Evolutionary conservation across 495 filamentous ascomycete genomes (phyloP).

Genomic region (Talaromyces thailandensis): DNA sequence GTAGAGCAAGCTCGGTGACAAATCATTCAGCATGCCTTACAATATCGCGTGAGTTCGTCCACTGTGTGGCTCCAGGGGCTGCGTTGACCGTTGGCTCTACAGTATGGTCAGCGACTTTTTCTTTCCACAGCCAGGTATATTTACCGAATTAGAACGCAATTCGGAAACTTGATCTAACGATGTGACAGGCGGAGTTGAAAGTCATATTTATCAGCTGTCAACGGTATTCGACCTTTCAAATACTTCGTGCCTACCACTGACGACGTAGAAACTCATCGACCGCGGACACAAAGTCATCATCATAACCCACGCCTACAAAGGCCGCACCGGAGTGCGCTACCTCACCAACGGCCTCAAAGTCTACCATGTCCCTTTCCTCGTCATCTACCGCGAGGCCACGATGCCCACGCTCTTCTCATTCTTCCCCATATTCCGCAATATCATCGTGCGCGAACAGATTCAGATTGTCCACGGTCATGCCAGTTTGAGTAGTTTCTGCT

Average conservation of each 20-base stretch:
- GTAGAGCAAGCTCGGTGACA: neutral
- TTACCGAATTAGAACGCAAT: neutral
- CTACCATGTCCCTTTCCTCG: constrained; percentile 91
- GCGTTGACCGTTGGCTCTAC: constrained; percentile 9
- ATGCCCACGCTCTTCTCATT: constrained; percentile 98
- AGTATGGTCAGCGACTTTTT: constrained; percentile 99
- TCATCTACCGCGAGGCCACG: constrained; percentile 91
- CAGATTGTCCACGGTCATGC: constrained; percentile 97
- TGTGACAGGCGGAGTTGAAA: constrained; percentile 74
- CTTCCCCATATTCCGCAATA: constrained; percentile 94
- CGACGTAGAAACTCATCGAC: constrained; percentile 71
- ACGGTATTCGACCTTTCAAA: constrained; percentile 38
- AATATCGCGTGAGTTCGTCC: constrained; percentile 58
- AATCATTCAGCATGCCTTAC: constrained; percentile 43
- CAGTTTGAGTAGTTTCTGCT: constrained; percentile 83
- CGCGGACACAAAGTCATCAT: constrained; percentile 97
- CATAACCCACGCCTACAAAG: constrained; percentile 93
- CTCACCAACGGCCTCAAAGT: constrained; percentile 97
- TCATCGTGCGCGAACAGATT: constrained; percentile 85
- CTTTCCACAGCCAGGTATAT: constrained; percentile 81
- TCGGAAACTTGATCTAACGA: constrained; percentile 8
- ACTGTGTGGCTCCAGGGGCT: neutral
- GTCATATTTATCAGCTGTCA: constrained; percentile 96
- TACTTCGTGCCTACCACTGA: no score
- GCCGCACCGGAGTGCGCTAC: constrained; percentile 88